Evolutionary conservation across 116 monocot species (phyloP).

Genomic region (Iris pallida): DNA sequence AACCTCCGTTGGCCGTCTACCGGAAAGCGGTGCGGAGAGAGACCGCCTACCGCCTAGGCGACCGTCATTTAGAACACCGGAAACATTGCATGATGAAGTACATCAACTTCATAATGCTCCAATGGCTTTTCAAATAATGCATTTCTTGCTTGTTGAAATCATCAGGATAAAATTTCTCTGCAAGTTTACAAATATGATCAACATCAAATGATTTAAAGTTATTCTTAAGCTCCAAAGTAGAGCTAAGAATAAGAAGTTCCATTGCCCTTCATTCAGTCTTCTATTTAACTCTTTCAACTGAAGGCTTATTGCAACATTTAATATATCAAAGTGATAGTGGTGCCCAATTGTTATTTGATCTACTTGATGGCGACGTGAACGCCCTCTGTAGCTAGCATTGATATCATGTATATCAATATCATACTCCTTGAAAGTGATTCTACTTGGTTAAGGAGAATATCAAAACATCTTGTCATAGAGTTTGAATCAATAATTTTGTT

Average conservation of each 20-base stretch:
- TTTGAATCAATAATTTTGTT: neutral
- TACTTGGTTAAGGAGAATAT: neutral
- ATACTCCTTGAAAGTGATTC: neutral
- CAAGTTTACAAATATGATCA: neutral
- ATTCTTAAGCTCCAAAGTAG: too few relatives aligned
- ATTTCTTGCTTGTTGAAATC: neutral
- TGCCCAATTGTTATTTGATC: too few relatives aligned
- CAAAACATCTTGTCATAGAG: neutral
- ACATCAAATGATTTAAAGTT: neutral
- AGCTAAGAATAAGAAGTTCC: too few relatives aligned
- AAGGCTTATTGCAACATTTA: neutral
- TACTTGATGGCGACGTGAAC: too few relatives aligned
- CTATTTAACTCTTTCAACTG: neutral
- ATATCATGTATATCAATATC: too few relatives aligned
- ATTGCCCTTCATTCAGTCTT: neutral
- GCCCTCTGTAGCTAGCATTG: too few relatives aligned
- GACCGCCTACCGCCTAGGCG: too few relatives aligned
- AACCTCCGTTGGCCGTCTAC: too few relatives aligned
- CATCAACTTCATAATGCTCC: neutral
- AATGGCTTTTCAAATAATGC: neutral
- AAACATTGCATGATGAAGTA: neutral
- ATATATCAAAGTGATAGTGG: neutral
- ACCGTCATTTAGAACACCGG: too few relatives aligned
- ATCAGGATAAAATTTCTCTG: neutral
- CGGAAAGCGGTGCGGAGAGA: too few relatives aligned